Conservation (phyloP, 208 protist species). For the Trypanosoma brucei region DNA sequence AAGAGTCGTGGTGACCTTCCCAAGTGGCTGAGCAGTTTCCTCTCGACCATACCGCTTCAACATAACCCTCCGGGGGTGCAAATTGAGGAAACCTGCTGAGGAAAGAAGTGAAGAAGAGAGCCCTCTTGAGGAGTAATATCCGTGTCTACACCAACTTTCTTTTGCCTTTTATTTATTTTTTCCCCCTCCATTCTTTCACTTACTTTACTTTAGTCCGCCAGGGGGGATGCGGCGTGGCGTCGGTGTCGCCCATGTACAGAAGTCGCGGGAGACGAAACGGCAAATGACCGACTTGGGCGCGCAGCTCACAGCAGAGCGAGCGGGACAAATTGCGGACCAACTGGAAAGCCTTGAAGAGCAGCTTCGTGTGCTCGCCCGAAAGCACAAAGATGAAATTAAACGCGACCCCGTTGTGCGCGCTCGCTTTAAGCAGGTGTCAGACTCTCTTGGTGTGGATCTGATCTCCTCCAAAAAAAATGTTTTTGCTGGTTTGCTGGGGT, state of each 20-base stretch:
- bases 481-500: constrained; percentile 65
- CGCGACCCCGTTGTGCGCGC: constrained; percentile 79
- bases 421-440: constrained; percentile 80
- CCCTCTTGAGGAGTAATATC: too few relatives aligned
- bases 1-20: too few relatives aligned
- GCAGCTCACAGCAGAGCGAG: constrained; percentile 79
- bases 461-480: constrained; percentile 87
- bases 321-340: constrained; percentile 71
- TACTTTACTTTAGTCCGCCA: not conserved
- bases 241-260: constrained; percentile 78
- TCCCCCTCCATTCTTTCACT: not conserved
- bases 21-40: too few relatives aligned
- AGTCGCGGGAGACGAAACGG: constrained; percentile 60
- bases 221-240: constrained; percentile 71
- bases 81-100: too few relatives aligned
- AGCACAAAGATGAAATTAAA: constrained; percentile 71
- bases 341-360: constrained; percentile 68
- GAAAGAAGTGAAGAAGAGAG: too few relatives aligned
- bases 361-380: constrained; percentile 48
- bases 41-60: too few relatives aligned
- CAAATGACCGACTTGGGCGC: constrained; percentile 83
- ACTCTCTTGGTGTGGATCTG: constrained; percentile 83
- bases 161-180: not conserved
- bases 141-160: not conserved
- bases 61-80: too few relatives aligned